A percentile compares a stretch with the other conserved stretches of the same genome.
phyloP scores from a whole-genome alignment of 768 basidiomycete species.

The Tylopilus balloui region DNA sequence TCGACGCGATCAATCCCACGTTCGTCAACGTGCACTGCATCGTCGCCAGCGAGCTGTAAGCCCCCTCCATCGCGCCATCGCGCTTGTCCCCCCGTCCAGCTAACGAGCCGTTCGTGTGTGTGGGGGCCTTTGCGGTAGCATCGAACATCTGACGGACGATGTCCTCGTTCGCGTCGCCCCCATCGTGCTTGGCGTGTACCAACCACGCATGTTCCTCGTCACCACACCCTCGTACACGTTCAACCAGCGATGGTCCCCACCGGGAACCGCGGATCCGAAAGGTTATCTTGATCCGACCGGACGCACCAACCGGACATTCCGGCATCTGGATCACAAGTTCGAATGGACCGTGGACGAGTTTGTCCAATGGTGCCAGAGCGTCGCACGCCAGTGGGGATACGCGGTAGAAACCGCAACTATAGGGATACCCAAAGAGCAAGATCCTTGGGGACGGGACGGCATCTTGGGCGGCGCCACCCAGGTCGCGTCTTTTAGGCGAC shows the following conservation, averaged over 20 bases:
- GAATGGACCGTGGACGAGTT: conserved; percentile 86
- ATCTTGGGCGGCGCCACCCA: conserved; percentile 63
- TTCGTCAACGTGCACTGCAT: conserved; percentile 69
- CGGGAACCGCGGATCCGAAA: conserved; percentile 38
- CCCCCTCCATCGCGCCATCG: conserved; percentile 2
- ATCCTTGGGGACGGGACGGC: conserved; percentile 70
- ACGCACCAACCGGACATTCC: conserved; percentile 68
- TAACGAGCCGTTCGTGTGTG: conserved; percentile 11
- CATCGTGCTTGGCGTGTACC: conserved; percentile 71
- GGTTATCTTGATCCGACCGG: conserved; percentile 73
- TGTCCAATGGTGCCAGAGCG: conserved; percentile 49
- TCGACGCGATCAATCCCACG: conserved; percentile 61
- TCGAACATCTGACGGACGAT: conserved; percentile 69
- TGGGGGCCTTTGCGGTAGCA: no score
- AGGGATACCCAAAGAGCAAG: conserved; percentile 54
- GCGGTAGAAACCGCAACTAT: conserved; percentile 54
- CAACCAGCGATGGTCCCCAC: conserved; percentile 69
- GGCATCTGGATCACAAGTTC: conserved; percentile 83
- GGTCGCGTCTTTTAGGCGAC: conserved; percentile 57
- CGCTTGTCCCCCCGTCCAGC: not conserved
- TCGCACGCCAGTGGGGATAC: conserved; percentile 70
- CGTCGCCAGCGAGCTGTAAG: conserved; percentile 79
- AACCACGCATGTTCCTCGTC: conserved; percentile 65
- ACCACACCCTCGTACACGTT: conserved; percentile 87
- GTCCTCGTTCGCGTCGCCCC: conserved; percentile 63